Evolutionary conservation across 768 basidiomycete species (phyloP), one percentile per base, ranked within the genome.

Genomic region (Cubamyces sp.): DNA sequence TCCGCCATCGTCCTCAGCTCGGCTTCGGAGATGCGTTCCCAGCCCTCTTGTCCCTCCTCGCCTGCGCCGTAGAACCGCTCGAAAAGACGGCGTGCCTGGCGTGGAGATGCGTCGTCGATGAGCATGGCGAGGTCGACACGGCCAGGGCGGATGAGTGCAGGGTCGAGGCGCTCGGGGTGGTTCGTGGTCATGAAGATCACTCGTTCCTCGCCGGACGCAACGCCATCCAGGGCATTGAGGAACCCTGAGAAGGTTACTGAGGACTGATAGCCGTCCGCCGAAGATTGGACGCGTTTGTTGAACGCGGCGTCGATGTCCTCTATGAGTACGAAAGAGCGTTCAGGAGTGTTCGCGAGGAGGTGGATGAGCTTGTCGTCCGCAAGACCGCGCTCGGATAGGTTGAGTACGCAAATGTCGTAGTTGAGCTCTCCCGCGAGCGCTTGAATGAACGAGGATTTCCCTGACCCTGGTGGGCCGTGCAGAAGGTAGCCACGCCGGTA

Each of bases 161-260:
- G 90, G 75, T 99, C 97, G 39, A 99, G 84, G 64, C 81, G 83
- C 62, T 91, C 87, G 56, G 92, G 73, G 69, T 98, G 97, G 74
- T 99, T 99, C n/a, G 97, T 98, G 0, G 97, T 99, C 88, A 99
- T 92, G 77, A 99, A 99, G 39, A 99, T 86, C 71, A 99, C 89
- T n/a, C 97, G 88, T 70, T 97, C 95, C 77, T 98, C 96, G 43
- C 95, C 94, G 12, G 96, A 97, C 5, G 94, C 96, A 28, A 99
- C 96, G 18, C 97, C 97, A 71, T 99, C 97, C 3, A 99, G 81
- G 15, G 96, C 95, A 69, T 99, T 99, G 45, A 99, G 78, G 71
- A 98, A 92, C 26, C 97, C 97, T 8, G 96, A 98, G 77, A 99
- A 98, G 3, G 97, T 98, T 39, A 99, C 90, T 14, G 91, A 91